Evolutionary conservation across 1,139 yeast species (phyloP), one percentile per base, ranked within the genome.

Genomic region (Yamadazyma taylorii): DNA sequence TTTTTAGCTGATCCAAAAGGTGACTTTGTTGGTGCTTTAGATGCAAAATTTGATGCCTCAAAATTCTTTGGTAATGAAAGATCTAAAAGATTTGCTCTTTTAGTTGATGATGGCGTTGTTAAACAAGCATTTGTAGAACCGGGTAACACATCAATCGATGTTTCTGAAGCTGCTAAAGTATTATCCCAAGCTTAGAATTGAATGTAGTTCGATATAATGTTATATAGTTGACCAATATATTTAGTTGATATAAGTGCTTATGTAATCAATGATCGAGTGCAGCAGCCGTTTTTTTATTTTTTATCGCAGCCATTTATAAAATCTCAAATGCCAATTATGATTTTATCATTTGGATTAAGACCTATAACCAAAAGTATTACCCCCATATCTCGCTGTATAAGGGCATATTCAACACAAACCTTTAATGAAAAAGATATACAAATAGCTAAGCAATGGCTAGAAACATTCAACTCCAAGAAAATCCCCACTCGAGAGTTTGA

Each of bases 1-100:
- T 79, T 86, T 55, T 69, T 87, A 46, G 89, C 95, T 35, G 97
- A 88, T 59, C 81, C 94, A 14, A 61, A 68, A 40, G 95, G 86
- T 17, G 81, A 77, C 30, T 86, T 87, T 55, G 75, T 85, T 45
- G 69, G 69, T 43, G 78, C 75, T 12, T 69, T 83, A 53, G 95
- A 78, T 44, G 66, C 82, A 46, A 66, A 73, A 27, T 84, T 86
- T 47, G 95, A 85, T 55, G 92, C 89, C 24, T 51, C 83, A 40
- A 73, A 73, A 47, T 62, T 83, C 52, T 85, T 87, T 54, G 96
- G 95, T 35, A 81, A 81, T 59, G 63, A 67, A 43, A 78, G 97
- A 62, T 73, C 84, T 34, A 79, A 79, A 65, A 78, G 97, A 61
- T 85, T 78, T 51, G 95, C 92, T 23, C 71, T 86, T 37, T 61